A percentile compares a stretch with the other conserved stretches of the same genome.
Evolutionary conservation across 805 yeast species (phyloP).

Genomic region (Zygosaccharomyces bisporus): DNA sequence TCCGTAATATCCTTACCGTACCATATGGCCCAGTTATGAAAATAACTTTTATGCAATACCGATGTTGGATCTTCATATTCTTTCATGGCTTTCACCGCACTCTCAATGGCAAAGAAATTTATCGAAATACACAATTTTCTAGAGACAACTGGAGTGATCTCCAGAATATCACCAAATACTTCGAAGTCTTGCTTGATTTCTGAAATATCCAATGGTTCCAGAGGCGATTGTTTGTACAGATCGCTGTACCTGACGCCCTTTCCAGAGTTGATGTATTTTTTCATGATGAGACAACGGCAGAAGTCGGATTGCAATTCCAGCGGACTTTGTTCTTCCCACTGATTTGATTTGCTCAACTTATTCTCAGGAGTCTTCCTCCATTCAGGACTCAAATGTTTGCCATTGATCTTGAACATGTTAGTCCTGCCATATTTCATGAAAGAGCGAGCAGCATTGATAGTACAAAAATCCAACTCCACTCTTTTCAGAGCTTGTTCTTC

Average conservation of each 20-base stretch:
- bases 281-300: constrained; percentile 53
- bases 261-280: constrained; percentile 27
- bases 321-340: constrained; percentile 3
- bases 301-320: constrained; percentile 41
- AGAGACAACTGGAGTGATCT: constrained; percentile 63
- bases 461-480: constrained; percentile 50
- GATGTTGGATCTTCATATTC: constrained; percentile 39
- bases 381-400: constrained; percentile 43
- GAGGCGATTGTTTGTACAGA: constrained; percentile 31
- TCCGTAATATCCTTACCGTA: constrained; percentile 68
- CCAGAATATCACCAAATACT: constrained; percentile 56
- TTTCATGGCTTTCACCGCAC: constrained; percentile 58
- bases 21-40: constrained; percentile 56
- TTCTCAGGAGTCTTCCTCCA: constrained; percentile 39
- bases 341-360: constrained; percentile 28
- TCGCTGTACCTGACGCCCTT: constrained; percentile 10
- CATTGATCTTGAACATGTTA: constrained; percentile 58
- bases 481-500: constrained; percentile 24
- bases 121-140: constrained; percentile 58
- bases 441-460: constrained; percentile 48
- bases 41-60: constrained; percentile 43
- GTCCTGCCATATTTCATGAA: constrained; percentile 52
- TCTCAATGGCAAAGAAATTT: constrained; percentile 52
- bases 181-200: constrained; percentile 49
- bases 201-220: constrained; percentile 44